These are phyloP conservation scores for Fusarium sublunatum DNA, from an alignment of 2,329 filamentous ascomycete genomes.

Conservation along the genomic window DNA sequence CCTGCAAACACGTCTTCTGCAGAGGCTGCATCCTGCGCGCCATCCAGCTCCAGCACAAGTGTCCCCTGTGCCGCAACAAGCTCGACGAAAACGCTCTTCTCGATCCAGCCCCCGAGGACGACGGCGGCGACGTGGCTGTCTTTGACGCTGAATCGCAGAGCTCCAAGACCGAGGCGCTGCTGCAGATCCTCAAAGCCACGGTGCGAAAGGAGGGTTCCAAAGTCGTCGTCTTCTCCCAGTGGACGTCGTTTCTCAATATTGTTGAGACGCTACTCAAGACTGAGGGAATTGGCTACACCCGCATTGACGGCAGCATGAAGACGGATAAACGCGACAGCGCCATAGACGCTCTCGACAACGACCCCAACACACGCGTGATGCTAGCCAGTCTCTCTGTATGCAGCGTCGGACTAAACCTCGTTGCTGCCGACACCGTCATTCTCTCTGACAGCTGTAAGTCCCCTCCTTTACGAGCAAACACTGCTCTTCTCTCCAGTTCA, in stretches of 20 bases:
- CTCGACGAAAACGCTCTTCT: slow-evolving; percentile 71
- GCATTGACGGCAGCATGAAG: slow-evolving; percentile 85
- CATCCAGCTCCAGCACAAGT: slow-evolving; percentile 80
- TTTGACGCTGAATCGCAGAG: slow-evolving; percentile 75
- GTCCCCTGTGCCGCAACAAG: slow-evolving; percentile 83
- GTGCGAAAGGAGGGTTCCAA: slow-evolving; percentile 73
- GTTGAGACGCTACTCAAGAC: slow-evolving; percentile 74
- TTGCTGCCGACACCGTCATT: slow-evolving; percentile 86
- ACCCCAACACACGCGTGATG: slow-evolving; percentile 77
- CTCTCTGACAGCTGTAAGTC: slow-evolving; percentile 77
- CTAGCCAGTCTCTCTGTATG: slow-evolving; percentile 86
- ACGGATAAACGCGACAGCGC: slow-evolving; percentile 76
- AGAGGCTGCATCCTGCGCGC: slow-evolving; percentile 77
- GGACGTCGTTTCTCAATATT: slow-evolving; percentile 79
- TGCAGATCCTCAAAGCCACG: slow-evolving; percentile 79
- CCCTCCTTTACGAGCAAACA: neutral
- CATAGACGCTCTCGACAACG: slow-evolving; percentile 73
- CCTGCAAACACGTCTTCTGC: slow-evolving; percentile 86
- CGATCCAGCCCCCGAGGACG: slow-evolving; percentile 69
- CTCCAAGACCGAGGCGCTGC: slow-evolving; percentile 83
- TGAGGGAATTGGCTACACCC: slow-evolving; percentile 71
- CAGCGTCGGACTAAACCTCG: slow-evolving; percentile 86
- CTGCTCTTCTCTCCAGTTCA: neutral
- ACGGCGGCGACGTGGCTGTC: slow-evolving; percentile 56
- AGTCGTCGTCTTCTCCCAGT: slow-evolving; percentile 80